These are phyloP conservation scores for Trichoderma aggressivum DNA, from an alignment of 2,329 filamentous ascomycete species.

Conservation along the genomic window DNA sequence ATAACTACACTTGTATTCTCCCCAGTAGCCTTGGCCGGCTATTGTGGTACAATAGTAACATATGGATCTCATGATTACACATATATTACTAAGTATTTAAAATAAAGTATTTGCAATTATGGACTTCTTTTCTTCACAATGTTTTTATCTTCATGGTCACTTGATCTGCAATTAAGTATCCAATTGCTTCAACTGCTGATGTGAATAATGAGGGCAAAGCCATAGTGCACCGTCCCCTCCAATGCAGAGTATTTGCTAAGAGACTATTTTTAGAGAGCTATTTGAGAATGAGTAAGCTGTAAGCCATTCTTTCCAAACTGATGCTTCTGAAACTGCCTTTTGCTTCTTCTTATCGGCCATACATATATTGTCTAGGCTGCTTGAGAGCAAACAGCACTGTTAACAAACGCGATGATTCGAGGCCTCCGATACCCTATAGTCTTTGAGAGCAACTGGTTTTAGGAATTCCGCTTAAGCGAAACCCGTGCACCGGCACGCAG, in stretches of 20 bases:
- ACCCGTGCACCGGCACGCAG: not conserved
- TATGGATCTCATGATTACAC: not conserved
- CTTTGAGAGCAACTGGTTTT: not conserved
- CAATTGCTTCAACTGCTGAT: not conserved
- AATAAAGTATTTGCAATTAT: not conserved
- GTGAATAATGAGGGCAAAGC: not conserved
- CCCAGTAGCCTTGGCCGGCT: not conserved
- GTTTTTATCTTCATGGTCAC: not conserved
- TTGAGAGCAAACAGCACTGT: not conserved
- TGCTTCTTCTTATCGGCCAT: not conserved
- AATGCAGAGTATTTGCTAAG: not conserved
- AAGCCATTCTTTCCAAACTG: not conserved
- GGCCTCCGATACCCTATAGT: not conserved
- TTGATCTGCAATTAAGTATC: not conserved
- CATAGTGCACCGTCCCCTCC: not conserved
- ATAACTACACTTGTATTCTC: not conserved
- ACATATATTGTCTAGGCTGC: not conserved
- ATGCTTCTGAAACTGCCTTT: not conserved
- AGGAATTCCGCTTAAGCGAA: not conserved
- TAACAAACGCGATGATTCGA: not conserved
- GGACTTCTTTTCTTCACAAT: not conserved
- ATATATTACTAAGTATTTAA: not conserved
- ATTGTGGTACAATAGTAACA: not conserved
- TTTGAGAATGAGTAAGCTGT: not conserved
- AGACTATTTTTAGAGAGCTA: not conserved